Evolutionary conservation across 371 early-diverging fungal genomes (phyloP), one percentile per base, ranked within the genome.

Genomic region (Rhizopus delemar): DNA sequence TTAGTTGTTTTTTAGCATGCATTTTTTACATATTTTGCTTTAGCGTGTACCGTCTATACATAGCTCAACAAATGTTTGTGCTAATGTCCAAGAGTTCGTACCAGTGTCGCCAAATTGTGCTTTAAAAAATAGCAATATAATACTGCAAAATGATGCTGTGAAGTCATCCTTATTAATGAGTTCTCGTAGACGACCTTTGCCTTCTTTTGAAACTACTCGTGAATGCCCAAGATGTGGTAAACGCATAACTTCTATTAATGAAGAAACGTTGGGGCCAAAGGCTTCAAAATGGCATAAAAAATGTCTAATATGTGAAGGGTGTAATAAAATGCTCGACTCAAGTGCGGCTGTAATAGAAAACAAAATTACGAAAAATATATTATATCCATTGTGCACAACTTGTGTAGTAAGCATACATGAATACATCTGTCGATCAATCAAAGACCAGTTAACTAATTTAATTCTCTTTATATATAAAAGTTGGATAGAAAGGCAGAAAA

Each of bases 281-380:
- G 79, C 79, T 2, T 64, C 73, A n/a, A 64, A 60, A 22, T 78
- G 75, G 76, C 79, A 78, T 49, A 63, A 56, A 15, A 71, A 74
- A 39, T 78, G 79, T 49, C 48, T 78, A 4, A 41, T 51, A 1
- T 78, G 79, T 46, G 39, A 34, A 22, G 60, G 67, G 0, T 78
- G 79, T 43, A 51, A 53, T 15, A 78, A 78, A 52, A 43, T 41
- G 12, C 49, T 78, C 5, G 79, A 78, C 53, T 78, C 79, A 7
- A 65, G 70, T 3, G 78, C 78, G 5, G 63, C 65, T 6, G 71
- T 75, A 8, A 46, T 56, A 15, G 60, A 74, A 32, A 59, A 63
- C 29, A 53, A 28, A 8, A 46, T 38, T 22, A 22, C 22, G 5
- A 49, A 55, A 2, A 62, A 57, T 7, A 61, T 46, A 46, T 46